These are phyloP conservation scores for Pyrrhoderma lamaoense DNA, from an alignment of 1,284 basidiomycete genomes.

Conservation along the genomic window DNA sequence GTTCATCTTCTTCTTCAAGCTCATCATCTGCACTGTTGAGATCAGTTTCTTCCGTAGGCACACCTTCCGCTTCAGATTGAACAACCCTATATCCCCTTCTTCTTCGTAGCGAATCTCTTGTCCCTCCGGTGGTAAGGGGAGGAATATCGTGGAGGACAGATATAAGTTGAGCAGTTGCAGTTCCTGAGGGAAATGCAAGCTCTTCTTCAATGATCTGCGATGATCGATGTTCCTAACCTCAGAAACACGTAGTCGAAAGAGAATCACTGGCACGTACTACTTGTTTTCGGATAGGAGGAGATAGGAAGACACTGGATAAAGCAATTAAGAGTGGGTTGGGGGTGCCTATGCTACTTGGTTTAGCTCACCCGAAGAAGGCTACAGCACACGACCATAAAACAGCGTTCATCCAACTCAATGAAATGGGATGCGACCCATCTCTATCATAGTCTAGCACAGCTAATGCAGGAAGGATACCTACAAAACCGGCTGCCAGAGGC, in stretches of 20 bases:
- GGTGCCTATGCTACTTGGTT: no score
- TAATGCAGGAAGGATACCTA: slow-evolving; percentile 90
- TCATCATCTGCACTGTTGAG: slow-evolving; percentile 25
- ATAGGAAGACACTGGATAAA: slow-evolving; percentile 75
- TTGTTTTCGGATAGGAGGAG: slow-evolving; percentile 88
- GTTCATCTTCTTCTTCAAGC: slow-evolving; percentile 30
- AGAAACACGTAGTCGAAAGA: background rate
- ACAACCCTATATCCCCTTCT: slow-evolving; percentile 46
- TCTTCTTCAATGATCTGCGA: slow-evolving; percentile 86
- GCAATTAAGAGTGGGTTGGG: background rate
- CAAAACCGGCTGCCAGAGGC: slow-evolving; percentile 91
- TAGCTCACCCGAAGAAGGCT: slow-evolving; percentile 80
- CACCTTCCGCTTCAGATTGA: slow-evolving; percentile 26
- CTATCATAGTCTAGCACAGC: slow-evolving; percentile 65
- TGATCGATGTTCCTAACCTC: background rate
- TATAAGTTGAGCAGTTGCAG: slow-evolving; percentile 94
- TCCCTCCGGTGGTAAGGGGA: slow-evolving; percentile 46
- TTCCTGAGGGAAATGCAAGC: slow-evolving; percentile 89
- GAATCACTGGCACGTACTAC: slow-evolving; percentile 48
- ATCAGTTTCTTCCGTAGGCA: slow-evolving; percentile 12
- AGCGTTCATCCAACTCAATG: slow-evolving; percentile 63
- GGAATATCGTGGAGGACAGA: slow-evolving; percentile 82
- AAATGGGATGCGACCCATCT: slow-evolving; percentile 74
- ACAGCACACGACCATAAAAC: slow-evolving; percentile 82
- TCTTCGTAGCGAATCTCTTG: slow-evolving; percentile 21